Evolutionary conservation across 164 flowering plant genomes (phyloP).

Genomic region (Vitis amurensis): DNA sequence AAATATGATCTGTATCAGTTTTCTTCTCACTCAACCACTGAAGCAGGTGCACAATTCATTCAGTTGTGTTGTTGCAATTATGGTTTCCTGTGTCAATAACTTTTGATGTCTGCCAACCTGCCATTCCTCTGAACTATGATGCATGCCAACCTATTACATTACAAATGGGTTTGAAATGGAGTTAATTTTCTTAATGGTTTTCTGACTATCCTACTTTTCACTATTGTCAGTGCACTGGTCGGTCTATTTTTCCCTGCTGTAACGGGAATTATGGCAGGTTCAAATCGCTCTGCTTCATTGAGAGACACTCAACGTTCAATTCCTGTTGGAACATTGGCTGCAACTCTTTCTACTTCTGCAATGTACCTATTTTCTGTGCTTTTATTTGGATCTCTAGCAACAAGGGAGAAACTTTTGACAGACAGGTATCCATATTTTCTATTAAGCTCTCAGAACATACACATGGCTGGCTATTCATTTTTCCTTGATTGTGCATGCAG

Average conservation of each 20-base stretch:
- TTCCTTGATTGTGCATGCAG: no score
- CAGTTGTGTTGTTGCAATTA: no score
- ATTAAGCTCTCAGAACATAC: not conserved
- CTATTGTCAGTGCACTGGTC: constrained; percentile 79
- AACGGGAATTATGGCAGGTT: constrained; percentile 99
- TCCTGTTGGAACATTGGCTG: constrained; percentile 93
- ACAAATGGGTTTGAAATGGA: not conserved
- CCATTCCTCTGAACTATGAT: not conserved
- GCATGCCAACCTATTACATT: not conserved
- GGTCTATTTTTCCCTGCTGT: constrained; percentile 99
- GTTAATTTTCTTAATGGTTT: not conserved
- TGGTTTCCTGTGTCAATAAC: no score
- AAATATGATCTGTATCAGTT: no score
- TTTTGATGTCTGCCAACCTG: no score
- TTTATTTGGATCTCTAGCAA: constrained; percentile 91
- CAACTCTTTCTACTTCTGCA: constrained; percentile 77
- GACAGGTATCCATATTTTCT: constrained; percentile 58
- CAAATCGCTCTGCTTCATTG: constrained; percentile 96
- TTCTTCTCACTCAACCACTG: no score
- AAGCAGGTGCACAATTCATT: no score
- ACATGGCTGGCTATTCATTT: not conserved
- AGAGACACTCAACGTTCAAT: constrained; percentile 97
- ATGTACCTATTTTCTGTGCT: constrained; percentile 79
- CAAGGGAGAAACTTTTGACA: constrained; percentile 86
- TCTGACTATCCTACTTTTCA: constrained; percentile 6